phyloP scores from a whole-genome alignment of 768 basidiomycete species.

The Tulasnella sp. region DNA sequence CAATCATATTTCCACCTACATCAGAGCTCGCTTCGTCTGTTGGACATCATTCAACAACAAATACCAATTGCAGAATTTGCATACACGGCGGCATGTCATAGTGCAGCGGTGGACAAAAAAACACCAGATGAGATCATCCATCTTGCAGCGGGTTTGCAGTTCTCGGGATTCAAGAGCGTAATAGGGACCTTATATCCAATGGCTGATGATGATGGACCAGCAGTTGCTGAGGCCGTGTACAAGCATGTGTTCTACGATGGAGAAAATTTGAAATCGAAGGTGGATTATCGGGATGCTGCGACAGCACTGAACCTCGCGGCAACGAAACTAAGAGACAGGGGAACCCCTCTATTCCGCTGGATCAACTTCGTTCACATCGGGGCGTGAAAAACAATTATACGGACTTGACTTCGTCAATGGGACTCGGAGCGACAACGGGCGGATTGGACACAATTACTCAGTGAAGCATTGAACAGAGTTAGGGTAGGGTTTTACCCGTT shows the following conservation, averaged over 20 bases:
- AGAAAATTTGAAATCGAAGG: too few relatives aligned
- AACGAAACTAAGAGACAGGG: background rate
- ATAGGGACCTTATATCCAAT: slow-evolving; percentile 5
- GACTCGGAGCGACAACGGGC: too few relatives aligned
- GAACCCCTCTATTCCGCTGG: background rate
- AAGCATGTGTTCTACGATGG: background rate
- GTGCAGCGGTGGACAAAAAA: background rate
- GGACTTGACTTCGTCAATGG: too few relatives aligned
- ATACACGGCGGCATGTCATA: background rate
- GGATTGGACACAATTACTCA: too few relatives aligned
- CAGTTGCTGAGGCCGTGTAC: background rate
- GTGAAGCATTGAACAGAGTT: too few relatives aligned
- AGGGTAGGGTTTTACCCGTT: too few relatives aligned
- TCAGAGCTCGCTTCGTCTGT: background rate
- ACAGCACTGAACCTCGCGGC: background rate
- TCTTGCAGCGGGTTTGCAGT: slow-evolving; percentile 11
- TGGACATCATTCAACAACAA: background rate
- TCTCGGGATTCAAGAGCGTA: slow-evolving; percentile 1
- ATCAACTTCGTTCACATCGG: slow-evolving; percentile 3
- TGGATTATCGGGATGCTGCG: background rate
- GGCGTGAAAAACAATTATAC: too few relatives aligned
- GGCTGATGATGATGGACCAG: slow-evolving; percentile 10
- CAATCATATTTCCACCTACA: background rate
- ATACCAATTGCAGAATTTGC: background rate
- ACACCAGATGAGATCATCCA: slow-evolving; percentile 11